A percentile compares a stretch with the other conserved stretches of the same genome.
Evolutionary conservation across 192 early-diverging fungal genomes (phyloP).

Genomic region (Coemansia sp.): DNA sequence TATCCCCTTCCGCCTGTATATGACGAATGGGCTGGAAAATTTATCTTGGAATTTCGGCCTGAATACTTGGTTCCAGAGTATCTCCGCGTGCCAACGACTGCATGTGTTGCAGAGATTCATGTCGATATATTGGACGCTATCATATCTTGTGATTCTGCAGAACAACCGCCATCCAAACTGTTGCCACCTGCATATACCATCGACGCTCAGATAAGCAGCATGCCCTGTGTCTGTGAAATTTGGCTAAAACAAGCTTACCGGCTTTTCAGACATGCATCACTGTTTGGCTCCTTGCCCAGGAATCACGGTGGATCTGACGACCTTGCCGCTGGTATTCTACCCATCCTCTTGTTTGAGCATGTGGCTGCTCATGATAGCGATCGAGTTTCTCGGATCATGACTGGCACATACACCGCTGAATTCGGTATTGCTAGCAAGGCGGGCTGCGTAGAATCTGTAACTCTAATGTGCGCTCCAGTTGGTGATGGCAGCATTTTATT

Average conservation of each 20-base stretch:
- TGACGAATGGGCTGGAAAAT: conserved; percentile 29
- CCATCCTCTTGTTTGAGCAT: conserved; percentile 30
- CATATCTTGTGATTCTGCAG: conserved; percentile 3
- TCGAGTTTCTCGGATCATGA: conserved; percentile 18
- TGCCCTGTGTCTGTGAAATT: conserved; percentile 30
- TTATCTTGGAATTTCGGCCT: conserved; percentile 30
- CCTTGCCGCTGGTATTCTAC: conserved; percentile 20
- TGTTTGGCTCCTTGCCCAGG: not conserved
- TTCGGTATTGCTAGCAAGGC: conserved; percentile 14
- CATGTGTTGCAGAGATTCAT: conserved; percentile 11
- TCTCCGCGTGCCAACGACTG: conserved; percentile 7
- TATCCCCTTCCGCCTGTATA: conserved; percentile 21
- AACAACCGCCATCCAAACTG: no score
- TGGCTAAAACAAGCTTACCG: conserved; percentile 20
- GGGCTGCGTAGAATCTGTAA: not conserved
- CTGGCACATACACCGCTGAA: conserved; percentile 19
- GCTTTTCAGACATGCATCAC: not conserved
- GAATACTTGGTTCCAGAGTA: conserved; percentile 17
- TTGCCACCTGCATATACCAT: not conserved
- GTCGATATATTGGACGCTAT: conserved; percentile 35
- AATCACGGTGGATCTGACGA: not conserved
- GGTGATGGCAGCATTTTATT: conserved; percentile 26
- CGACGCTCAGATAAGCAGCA: not conserved
- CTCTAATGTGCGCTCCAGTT: conserved; percentile 26
- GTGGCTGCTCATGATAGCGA: conserved; percentile 12